These are phyloP conservation scores for Cytospora mali DNA, from an alignment of 2,329 filamentous ascomycete species.

Conservation along the genomic window DNA sequence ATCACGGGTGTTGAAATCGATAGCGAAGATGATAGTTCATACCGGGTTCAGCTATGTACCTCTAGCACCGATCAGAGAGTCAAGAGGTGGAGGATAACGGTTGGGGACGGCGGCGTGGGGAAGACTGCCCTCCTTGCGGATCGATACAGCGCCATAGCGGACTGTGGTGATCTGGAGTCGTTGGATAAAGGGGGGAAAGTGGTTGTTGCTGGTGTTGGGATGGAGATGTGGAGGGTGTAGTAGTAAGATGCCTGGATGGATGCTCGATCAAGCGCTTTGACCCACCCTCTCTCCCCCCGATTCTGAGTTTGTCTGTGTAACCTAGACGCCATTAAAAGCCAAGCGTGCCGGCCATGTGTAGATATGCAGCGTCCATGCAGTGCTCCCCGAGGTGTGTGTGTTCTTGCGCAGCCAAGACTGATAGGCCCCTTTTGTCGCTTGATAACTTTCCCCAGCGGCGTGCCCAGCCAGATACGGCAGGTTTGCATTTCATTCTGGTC, in stretches of 20 bases:
- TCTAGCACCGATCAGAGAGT: conserved; percentile 65
- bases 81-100: conserved; percentile 52
- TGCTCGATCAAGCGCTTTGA: not conserved
- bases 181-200: conserved; percentile 37
- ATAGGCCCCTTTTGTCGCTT: too few relatives aligned
- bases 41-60: conserved; percentile 41
- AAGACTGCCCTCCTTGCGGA: conserved; percentile 49
- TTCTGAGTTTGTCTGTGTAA: too few relatives aligned
- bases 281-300: too few relatives aligned
- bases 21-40: conserved; percentile 28
- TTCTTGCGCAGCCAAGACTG: too few relatives aligned
- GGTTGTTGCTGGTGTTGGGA: conserved; percentile 49
- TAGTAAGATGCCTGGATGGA: not conserved
- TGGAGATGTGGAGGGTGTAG: conserved; percentile 46
- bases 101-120: conserved; percentile 18
- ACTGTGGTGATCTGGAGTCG: conserved; percentile 56
- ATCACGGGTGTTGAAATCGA: conserved; percentile 37
- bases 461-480: too few relatives aligned
- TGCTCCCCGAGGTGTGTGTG: too few relatives aligned
- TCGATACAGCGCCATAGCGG: conserved; percentile 61
- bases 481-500: too few relatives aligned
- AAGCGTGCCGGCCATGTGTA: too few relatives aligned
- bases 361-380: too few relatives aligned
- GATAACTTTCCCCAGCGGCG: too few relatives aligned
- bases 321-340: too few relatives aligned